Conservation (phyloP, 73 alveolate species). For the Blepharisma stoltei region DNA sequence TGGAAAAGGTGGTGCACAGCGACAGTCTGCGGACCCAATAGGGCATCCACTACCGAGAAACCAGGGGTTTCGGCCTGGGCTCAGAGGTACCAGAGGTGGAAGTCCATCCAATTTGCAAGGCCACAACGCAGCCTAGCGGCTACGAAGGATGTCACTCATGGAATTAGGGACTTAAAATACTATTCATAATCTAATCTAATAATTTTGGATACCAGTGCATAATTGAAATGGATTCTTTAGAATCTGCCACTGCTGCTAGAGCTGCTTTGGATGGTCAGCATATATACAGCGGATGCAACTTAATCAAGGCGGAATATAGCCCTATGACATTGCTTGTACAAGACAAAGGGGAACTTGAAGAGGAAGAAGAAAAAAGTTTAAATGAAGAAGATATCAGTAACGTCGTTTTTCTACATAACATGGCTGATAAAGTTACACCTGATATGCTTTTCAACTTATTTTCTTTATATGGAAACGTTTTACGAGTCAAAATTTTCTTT, state of each 20-base stretch:
- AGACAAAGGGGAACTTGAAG: constrained; percentile 10
- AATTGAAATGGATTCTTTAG: not conserved
- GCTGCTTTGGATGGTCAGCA: constrained; percentile 24
- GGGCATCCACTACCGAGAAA: too few relatives aligned
- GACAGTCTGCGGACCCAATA: too few relatives aligned
- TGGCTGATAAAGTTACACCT: constrained; percentile 21
- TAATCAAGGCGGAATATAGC: constrained; percentile 14
- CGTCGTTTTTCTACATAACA: constrained; percentile 20
- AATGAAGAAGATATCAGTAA: constrained; percentile 30
- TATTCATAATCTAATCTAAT: not conserved
- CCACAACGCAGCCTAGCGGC: not conserved
- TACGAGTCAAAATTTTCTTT: constrained; percentile 30
- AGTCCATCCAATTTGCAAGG: too few relatives aligned
- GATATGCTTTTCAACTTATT: constrained; percentile 30
- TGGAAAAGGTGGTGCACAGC: too few relatives aligned
- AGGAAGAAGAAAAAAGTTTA: not conserved
- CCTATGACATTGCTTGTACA: constrained; percentile 14
- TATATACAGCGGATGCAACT: not conserved
- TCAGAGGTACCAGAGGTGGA: too few relatives aligned
- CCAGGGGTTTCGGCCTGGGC: too few relatives aligned
- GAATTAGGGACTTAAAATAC: not conserved
- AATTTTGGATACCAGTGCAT: not conserved
- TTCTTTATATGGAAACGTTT: constrained; percentile 31
- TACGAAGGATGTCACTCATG: not conserved
- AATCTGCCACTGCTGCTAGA: not conserved